Base-by-base conservation (phyloP, 352 stramenopile species). In the Discostella stelligera region DNA sequence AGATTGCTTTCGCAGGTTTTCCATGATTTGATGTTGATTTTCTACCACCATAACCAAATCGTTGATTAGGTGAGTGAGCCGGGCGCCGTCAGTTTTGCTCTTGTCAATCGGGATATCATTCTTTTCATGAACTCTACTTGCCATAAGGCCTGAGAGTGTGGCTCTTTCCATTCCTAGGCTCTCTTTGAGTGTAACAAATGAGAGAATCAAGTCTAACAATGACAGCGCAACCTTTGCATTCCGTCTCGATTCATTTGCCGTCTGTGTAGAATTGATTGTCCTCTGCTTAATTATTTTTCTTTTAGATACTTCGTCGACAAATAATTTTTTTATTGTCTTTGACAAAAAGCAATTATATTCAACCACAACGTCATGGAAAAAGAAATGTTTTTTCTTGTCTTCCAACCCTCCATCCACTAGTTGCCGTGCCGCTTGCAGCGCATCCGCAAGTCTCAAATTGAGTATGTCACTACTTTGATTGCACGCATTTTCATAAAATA, bases 131-230 rank as follows among this genome's bases (percentile, higher is more conserved):
- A 66, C 37, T 54, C 70, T 69, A 67, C 77, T 69, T 18, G 69
- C 79, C 46, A 90, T 71, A n/a, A 89, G 32, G 52, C 66, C 75
- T 18, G 55, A 76, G 8, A 91, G 62, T 44, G 77, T 75, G 20
- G 85, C 85, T 50, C 85, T 64, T 66, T 91, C 85, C 0, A 85
- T 64, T 25, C 85, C 82, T 3, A 84, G 60, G 21, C 74, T 82
- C 69, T 91, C 85, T 67, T 91, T 91, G 6, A 91, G 61, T n/a
- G 53, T 64, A 0, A 86, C 77, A 72, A 91, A 91, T 3, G 72
- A 76, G 27, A 83, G 18, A 6, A 90, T 55, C 30, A 90, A 54
- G 41, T 77, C 58, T 14, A 88, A 44, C 0, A 90, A 66, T 59
- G 77, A 71, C 27, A 71, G 54, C 50, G 44, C 59, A 37, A 68